Evolutionary conservation across 805 yeast species (phyloP).

Genomic region (Lachancea sp.): DNA sequence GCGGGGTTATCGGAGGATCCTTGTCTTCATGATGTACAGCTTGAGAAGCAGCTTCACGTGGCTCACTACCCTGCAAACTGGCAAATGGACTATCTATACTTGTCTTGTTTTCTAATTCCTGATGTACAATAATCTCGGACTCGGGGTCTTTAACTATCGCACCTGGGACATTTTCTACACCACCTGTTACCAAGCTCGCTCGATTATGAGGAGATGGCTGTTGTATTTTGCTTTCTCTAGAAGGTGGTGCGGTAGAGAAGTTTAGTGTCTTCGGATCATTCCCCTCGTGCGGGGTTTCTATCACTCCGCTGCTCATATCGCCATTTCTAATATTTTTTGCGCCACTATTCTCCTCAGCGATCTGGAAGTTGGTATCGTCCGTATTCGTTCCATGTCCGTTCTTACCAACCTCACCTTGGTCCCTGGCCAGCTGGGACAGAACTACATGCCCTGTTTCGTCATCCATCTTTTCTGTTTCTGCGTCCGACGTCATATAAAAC

Average conservation of each 20-base stretch:
- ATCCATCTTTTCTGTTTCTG: constrained; percentile 86
- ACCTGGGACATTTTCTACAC: neutral
- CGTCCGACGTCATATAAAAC: constrained; percentile 52
- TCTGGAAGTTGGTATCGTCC: neutral
- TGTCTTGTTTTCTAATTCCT: neutral
- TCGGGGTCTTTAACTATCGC: neutral
- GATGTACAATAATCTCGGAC: neutral
- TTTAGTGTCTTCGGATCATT: no score
- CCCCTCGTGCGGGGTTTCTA: no score
- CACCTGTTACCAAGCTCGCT: neutral
- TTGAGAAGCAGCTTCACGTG: no score
- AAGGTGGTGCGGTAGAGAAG: no score
- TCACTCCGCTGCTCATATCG: no score
- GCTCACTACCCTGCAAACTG: no score
- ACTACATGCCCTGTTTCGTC: constrained; percentile 19
- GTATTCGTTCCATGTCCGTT: neutral
- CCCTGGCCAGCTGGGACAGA: constrained; percentile 5
- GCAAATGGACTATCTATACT: neutral
- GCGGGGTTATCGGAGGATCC: neutral
- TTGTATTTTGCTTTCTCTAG: no score
- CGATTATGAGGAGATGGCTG: neutral
- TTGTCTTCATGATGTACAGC: neutral
- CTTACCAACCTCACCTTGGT: neutral
- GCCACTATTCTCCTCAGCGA: no score
- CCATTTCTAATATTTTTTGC: no score